Percentiles rank a stretch among this genome's conserved stretches.
These are phyloP conservation scores for Collybia sordida DNA, from an alignment of 768 basidiomycete genomes.

Conservation along the genomic window DNA sequence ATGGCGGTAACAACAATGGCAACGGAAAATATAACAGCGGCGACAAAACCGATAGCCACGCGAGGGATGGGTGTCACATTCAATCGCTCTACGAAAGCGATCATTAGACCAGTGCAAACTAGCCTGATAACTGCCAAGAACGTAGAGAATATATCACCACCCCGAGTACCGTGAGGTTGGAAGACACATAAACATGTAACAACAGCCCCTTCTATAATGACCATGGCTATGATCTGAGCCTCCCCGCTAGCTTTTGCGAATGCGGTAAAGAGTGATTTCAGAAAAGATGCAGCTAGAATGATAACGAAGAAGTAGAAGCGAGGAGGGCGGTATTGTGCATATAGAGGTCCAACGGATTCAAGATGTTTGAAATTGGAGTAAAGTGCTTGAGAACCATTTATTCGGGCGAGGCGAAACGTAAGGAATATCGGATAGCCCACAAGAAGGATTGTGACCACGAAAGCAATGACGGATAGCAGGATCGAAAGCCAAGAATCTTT, in stretches of 20 bases:
- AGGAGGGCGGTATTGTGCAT: conserved; percentile 61
- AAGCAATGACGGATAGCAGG: conserved; percentile 70
- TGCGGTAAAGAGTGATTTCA: conserved; percentile 73
- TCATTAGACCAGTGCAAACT: conserved; percentile 65
- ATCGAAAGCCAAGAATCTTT: conserved; percentile 86
- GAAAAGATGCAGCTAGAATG: conserved; percentile 54
- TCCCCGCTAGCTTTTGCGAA: conserved; percentile 60
- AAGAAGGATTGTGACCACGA: conserved; percentile 50
- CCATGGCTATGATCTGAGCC: conserved; percentile 66
- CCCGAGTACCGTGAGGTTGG: conserved; percentile 65
- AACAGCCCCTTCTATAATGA: conserved; percentile 66
- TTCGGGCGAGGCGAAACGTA: conserved; percentile 44
- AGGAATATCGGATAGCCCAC: conserved; percentile 50
- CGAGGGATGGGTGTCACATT: conserved; percentile 73
- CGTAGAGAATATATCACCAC: conserved; percentile 67
- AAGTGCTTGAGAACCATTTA: conserved; percentile 23
- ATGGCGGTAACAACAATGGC: conserved; percentile 68
- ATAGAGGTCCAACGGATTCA: conserved; percentile 54
- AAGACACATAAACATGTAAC: conserved; percentile 51
- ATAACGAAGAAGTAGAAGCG: conserved; percentile 70
- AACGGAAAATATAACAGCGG: conserved; percentile 69
- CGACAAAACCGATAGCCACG: conserved; percentile 76
- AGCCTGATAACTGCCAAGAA: conserved; percentile 71
- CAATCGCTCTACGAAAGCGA: conserved; percentile 73
- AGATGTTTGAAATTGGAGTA: conserved; percentile 34